Conservation (phyloP, 1,139 yeast genomes). For the Lodderomyces theae region DNA sequence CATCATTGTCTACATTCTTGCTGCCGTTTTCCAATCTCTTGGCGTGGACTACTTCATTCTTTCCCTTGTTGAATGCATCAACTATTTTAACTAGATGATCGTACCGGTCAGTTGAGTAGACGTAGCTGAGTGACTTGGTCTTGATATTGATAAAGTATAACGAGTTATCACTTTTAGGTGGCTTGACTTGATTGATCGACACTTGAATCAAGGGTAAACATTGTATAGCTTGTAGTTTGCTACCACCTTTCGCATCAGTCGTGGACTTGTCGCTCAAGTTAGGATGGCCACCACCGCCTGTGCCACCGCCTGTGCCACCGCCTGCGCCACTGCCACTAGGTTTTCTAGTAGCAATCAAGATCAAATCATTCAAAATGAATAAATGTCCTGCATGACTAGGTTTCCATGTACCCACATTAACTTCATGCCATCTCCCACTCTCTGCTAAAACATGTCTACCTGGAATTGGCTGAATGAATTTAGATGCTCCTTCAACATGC, state of each 20-base stretch:
- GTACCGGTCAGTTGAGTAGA: constrained; percentile 63
- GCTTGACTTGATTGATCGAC: constrained; percentile 40
- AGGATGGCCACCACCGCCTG: neutral
- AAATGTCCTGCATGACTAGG: constrained; percentile 75
- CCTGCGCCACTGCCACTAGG: constrained; percentile 24
- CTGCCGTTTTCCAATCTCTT: constrained; percentile 35
- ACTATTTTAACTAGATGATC: constrained; percentile 59
- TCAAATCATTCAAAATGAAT: constrained; percentile 72
- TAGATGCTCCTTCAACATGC: constrained; percentile 89
- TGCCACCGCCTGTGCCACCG: constrained; percentile 7
- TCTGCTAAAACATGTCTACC: constrained; percentile 82
- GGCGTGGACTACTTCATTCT: constrained; percentile 54
- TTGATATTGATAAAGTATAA: constrained; percentile 47
- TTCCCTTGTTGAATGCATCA: constrained; percentile 62
- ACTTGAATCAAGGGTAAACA: constrained; percentile 77
- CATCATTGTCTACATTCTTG: neutral
- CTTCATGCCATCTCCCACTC: constrained; percentile 83
- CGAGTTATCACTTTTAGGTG: constrained; percentile 23
- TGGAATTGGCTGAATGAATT: constrained; percentile 69
- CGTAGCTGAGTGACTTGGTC: constrained; percentile 48
- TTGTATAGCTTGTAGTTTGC: constrained; percentile 63
- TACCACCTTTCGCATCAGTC: constrained; percentile 23
- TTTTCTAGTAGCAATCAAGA: constrained; percentile 70
- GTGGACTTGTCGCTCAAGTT: constrained; percentile 9
- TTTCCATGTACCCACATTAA: constrained; percentile 85